Evolutionary conservation across 331 rosid genomes (phyloP), one percentile per base, ranked within the genome.

Genomic region (Dryas integrifolia): DNA sequence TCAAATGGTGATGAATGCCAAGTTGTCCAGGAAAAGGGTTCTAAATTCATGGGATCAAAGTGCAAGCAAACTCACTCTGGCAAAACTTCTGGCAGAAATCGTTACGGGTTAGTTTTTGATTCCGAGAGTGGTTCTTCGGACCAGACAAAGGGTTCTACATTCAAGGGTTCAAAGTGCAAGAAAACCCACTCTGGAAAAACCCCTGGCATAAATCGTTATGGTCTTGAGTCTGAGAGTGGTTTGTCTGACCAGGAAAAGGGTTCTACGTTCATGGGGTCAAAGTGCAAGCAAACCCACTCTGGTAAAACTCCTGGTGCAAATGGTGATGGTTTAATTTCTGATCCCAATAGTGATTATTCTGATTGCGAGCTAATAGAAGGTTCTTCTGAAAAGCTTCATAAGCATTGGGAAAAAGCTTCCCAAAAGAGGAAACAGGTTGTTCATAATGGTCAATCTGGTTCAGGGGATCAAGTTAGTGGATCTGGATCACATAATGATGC

Each of bases 361-460:
- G 99, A 95, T 67, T 87, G 90, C 59, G 97, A 92, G 84, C 50
- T 95, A 38, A 53, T 89, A 72, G 91, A 88, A 73, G 90, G 74
- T 70, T 79, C 86, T 47, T 52, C 45, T 52, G 81, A 68, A 38
- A 74, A 65, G 72, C 69, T 84, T 48, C 83, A 86, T 61, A 86
- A 95, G 74, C 88, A 76, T 63, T 95, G 99, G 99, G 84, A 87
- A 85, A 84, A 76, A 74, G 88, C 85, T 85, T 83, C 88, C 0
- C 48, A 69, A 44, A 88, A 80, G 88, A 86, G 82, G 84, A 95
- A 85, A 79, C 86, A 67, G 51, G 75, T 51, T 74, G 62, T 21
- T 38, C 80, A 21, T 58, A 81, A 81, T 46, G 81, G 70, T 57
- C 84, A 45, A 68, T 67, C 74, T 44, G 82, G 67, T 77, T 71